phyloP scores from a whole-genome alignment of 1,139 yeast species.

The Suhomyces maxii region DNA sequence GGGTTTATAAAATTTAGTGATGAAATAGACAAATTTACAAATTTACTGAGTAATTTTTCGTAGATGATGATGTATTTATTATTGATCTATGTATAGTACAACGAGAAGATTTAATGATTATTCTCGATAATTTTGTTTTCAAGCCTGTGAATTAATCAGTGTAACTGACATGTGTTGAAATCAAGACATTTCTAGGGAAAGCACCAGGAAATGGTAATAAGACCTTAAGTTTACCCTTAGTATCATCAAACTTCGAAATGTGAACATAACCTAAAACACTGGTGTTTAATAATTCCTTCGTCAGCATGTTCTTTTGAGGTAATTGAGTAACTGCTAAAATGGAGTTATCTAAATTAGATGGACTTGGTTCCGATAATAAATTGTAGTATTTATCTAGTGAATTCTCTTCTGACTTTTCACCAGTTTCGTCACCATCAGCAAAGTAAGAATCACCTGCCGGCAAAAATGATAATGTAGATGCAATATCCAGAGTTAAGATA shows the following conservation, averaged over 20 bases:
- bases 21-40: too few species aligned
- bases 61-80: too few species aligned
- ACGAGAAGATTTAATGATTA: too few species aligned
- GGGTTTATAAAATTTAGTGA: too few species aligned
- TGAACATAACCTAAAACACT: constrained; percentile 67
- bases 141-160: constrained; percentile 46
- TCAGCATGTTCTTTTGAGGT: constrained; percentile 47
- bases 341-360: constrained; percentile 66
- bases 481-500: constrained; percentile 37
- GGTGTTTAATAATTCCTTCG: constrained; percentile 53
- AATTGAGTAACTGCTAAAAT: constrained; percentile 74
- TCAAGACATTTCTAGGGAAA: constrained; percentile 66
- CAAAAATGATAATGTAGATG: constrained; percentile 40
- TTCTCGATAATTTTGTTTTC: too few species aligned
- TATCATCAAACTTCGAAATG: constrained; percentile 57
- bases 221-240: constrained; percentile 67
- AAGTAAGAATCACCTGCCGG: constrained; percentile 50
- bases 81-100: too few species aligned
- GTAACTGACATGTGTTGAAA: constrained; percentile 69
- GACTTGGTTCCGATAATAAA: constrained; percentile 40
- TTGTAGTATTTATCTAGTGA: constrained; percentile 36
- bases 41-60: too few species aligned
- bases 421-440: constrained; percentile 24
- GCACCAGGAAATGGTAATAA: constrained; percentile 87
- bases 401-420: constrained; percentile 25